These are phyloP conservation scores for Buxus sempervirens DNA, from an alignment of 164 flowering plant species.

Conservation along the genomic window DNA sequence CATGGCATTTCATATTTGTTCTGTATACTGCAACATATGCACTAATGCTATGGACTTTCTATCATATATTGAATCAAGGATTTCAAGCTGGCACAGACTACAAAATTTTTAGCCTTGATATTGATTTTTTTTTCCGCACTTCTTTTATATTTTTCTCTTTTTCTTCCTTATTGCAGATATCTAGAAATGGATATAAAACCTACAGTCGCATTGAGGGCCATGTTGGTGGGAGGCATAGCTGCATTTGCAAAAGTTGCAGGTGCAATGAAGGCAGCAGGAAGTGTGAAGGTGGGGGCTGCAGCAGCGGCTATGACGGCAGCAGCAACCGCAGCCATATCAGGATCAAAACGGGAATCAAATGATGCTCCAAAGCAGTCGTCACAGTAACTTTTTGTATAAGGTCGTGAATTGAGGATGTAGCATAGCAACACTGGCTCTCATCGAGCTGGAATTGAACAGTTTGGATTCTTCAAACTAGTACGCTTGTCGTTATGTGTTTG, in stretches of 20 bases:
- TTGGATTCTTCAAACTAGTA: too few relatives aligned
- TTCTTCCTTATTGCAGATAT: constrained; percentile 13
- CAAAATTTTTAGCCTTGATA: too few relatives aligned
- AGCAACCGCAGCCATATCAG: constrained; percentile 69
- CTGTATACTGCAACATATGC: too few relatives aligned
- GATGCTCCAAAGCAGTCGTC: constrained; percentile 32
- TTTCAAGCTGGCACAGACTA: too few relatives aligned
- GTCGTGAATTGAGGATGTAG: constrained; percentile 7
- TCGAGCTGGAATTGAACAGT: not conserved
- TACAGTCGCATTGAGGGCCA: constrained; percentile 80
- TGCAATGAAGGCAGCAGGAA: constrained; percentile 87
- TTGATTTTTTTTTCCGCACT: not conserved
- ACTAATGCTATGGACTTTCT: too few relatives aligned
- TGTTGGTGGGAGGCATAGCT: constrained; percentile 81
- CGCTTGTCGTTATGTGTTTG: not conserved
- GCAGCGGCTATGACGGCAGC: constrained; percentile 86
- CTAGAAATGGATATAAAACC: constrained; percentile 63
- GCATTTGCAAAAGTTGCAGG: constrained; percentile 83
- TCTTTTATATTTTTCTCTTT: too few relatives aligned
- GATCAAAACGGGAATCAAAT: constrained; percentile 45
- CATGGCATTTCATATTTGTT: not conserved
- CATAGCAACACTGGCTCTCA: not conserved
- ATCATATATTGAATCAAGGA: too few relatives aligned
- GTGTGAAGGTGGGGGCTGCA: constrained; percentile 82
- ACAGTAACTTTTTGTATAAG: constrained; percentile 14